Evolutionary conservation across 2,329 filamentous ascomycete species (phyloP), one percentile per base, ranked within the genome.

Genomic region (Bipolaris victoriae): DNA sequence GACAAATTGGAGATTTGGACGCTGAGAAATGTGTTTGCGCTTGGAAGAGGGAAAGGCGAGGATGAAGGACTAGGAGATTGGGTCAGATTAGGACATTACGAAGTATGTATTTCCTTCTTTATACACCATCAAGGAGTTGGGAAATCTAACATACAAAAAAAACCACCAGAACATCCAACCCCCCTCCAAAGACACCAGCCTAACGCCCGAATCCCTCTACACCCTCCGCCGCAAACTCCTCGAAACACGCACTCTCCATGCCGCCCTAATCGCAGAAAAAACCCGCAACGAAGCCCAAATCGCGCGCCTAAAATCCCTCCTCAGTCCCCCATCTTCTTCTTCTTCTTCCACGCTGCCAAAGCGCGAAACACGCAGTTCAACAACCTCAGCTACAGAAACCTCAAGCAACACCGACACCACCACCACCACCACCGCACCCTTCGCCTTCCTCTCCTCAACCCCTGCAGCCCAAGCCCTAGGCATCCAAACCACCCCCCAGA

Each of bases 11-110:
- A 83, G 80, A 90, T 99, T 55, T 97, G 94, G 79, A 89, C 92
- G 49, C 83, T 99, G 81, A 84, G 92, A 64, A 97, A 97, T 86
- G 47, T 86, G 10, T 67, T 83, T 49, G 78, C 78, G 43, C 72
- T 82, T 35, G 78, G 78, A 26, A 72, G 88, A 26, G 90, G 94
- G 45, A 70, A 72, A 47, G 50, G 50, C 18, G 90, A 93, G 48
- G 70, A 72, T 44, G 73, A 68, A 37, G 68, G 68, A 31, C 80
- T 90, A 68, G 84, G 86, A 56, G 84, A 86, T 55, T 97, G 90
- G 86, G 88, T 98, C 63, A 83, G 89, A 51, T 80, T 99, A 62
- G 85, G 86, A 46, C 94, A 98, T 81, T 97, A 99, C 79, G 87
- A 92, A 75, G 91, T 87, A 71, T 46, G 71, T 64, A 20, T 10